A percentile compares a stretch with the other conserved stretches of the same genome.
phyloP scores from a whole-genome alignment of 2,329 filamentous ascomycete species.

The Fusarium circinatum region DNA sequence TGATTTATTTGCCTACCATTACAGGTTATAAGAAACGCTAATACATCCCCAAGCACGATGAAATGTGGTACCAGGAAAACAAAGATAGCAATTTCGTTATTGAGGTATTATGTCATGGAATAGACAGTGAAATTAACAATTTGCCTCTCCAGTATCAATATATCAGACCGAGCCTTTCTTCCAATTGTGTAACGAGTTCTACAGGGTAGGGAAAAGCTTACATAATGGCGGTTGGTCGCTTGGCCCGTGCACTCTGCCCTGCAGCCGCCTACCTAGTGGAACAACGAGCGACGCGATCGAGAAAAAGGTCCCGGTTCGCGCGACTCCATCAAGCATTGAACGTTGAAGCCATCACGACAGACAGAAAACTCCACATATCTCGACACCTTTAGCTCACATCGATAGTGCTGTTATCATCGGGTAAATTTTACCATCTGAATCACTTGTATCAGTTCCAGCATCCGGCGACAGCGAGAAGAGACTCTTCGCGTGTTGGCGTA shows the following conservation, averaged over 20 bases:
- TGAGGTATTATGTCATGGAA: too few species aligned
- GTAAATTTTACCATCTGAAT: neutral
- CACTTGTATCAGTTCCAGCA: neutral
- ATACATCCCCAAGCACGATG: too few species aligned
- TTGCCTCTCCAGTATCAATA: too few species aligned
- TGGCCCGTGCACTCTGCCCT: conserved; percentile 27
- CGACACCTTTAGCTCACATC: neutral
- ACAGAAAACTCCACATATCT: conserved; percentile 23
- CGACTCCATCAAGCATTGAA: conserved; percentile 45
- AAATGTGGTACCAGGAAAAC: too few species aligned
- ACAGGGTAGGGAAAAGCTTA: conserved; percentile 36
- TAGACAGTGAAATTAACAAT: too few species aligned
- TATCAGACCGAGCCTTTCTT: too few species aligned
- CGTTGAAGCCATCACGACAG: conserved; percentile 36
- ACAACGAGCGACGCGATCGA: conserved; percentile 46
- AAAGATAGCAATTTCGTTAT: too few species aligned
- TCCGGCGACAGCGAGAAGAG: conserved; percentile 20
- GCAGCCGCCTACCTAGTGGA: conserved; percentile 25
- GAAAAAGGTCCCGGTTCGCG: conserved; percentile 43
- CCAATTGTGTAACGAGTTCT: neutral
- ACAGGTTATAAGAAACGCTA: too few species aligned
- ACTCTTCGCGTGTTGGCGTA: conserved; percentile 35
- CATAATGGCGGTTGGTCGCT: conserved; percentile 10
- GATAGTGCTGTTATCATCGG: conserved; percentile 5
- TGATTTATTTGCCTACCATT: too few species aligned